Percentiles rank a stretch among this genome's conserved stretches.
These are phyloP conservation scores for Gymnopus androsaceus DNA, from an alignment of 1,284 basidiomycete genomes.

Conservation along the genomic window DNA sequence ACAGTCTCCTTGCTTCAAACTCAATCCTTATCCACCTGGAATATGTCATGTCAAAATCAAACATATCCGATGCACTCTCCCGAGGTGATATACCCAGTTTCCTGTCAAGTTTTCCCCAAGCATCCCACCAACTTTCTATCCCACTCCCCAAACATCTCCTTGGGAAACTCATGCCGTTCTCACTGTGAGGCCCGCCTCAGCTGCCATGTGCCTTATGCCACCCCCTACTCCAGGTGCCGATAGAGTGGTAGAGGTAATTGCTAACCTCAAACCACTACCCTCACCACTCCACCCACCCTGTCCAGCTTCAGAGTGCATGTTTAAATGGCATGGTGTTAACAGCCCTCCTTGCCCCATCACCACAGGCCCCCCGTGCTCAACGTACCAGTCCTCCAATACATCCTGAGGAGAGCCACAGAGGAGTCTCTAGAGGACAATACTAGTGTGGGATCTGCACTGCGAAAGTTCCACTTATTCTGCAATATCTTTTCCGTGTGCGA, in stretches of 20 bases:
- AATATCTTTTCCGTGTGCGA: conserved; percentile 38
- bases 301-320: conserved; percentile 28
- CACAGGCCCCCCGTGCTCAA: conserved; percentile 22
- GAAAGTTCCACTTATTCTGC: conserved; percentile 41
- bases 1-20: conserved; percentile 22
- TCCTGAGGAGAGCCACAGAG: conserved; percentile 16
- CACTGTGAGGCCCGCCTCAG: neutral
- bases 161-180: conserved; percentile 21
- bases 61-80: conserved; percentile 36
- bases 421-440: conserved; percentile 28
- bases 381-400: conserved; percentile 15
- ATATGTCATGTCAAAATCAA: conserved; percentile 28
- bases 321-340: conserved; percentile 35
- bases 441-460: conserved; percentile 34
- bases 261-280: conserved; percentile 18
- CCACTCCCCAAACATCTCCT: conserved; percentile 24
- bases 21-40: conserved; percentile 18
- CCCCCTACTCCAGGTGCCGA: no score
- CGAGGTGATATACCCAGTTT: conserved; percentile 34
- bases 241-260: conserved; percentile 12
- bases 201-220: no score
- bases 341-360: conserved; percentile 17
- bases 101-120: conserved; percentile 28
- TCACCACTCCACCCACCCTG: conserved; percentile 30
- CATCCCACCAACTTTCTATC: conserved; percentile 11